Base-by-base conservation (phyloP, 306 rosid species). In the Cucurbita ficifolia region DNA sequence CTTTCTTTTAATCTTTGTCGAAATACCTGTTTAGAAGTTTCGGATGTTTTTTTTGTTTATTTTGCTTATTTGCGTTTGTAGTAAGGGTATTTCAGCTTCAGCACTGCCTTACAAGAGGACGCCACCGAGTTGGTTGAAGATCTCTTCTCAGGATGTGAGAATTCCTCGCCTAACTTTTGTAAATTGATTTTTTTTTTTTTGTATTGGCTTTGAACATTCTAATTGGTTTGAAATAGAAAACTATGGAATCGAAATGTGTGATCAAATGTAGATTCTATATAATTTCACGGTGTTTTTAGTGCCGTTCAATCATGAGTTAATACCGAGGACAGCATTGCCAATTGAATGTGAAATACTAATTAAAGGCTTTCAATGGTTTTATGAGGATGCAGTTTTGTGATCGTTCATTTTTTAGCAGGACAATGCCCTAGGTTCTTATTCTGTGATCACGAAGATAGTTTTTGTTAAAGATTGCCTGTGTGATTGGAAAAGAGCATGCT, bases 11-110 rank as follows among this genome's bases (percentile, higher is more conserved):
- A 16, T 49, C 61, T 61, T 73, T 65, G 17, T 43, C 24, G 18
- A 42, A 36, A 21, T 29, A 24, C 33, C 24, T 64, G 14, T 54
- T 72, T 33, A 4, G 1, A 60, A 1, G 1, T 24, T 35, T 18
- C 48, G 12, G 10, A 9, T 56, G 2, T 1, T 5, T 18, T 18
- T 62, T 72, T 80, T 16, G 19, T 29, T 29, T 29, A 65, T 7
- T 29, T 65, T 64, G 24, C 8, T 74, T 77, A 8, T 70, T 36
- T 46, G 74, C 36, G 51, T 43, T 63, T 78, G 13, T 89, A 89
- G 96, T 62, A 92, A 92, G 85, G 97, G 97, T 83, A 92, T 92
- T 71, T 92, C 97, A 2, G 85, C 87, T 68, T 92, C 97, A 10
- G 94, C 94, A 75, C 83, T 92, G 51, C 97, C 97, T 2, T 92